Evolutionary conservation across 1,139 yeast genomes (phyloP), one percentile per base, ranked within the genome.

Genomic region (Pneumocystis wakefieldiae): DNA sequence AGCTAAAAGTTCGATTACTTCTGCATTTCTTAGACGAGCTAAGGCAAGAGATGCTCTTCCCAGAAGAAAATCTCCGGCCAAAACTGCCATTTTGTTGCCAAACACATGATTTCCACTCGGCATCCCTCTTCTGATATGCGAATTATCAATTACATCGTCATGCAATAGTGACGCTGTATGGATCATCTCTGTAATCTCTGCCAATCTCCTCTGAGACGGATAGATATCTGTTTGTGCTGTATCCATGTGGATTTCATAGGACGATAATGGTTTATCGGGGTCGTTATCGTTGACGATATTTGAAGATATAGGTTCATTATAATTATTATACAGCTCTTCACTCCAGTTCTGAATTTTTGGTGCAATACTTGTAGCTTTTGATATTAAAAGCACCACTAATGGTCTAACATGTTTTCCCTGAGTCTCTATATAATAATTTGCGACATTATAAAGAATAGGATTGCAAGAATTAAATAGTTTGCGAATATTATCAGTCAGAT

Each of bases 331-430:
- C 28, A 42, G 58, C 6, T 41, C 61, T 15, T 42, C 19, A 14
- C 59, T 57, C 39, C 37, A 29, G 15, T 77, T 76, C 65, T 73
- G 7, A n/a, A 42, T 60, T 14, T 65, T 62, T 12, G 62, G 61
- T 1, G 97, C 96, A 59, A 90, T 87, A 63, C 81, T 82, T 67
- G 87, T 81, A 1, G 96, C 94, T 71, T 90, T 86, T 58, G 95
- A 84, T 65, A 92, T 77, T 62, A 92, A 76, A 65, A 92, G 77
- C 24, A 92, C 97, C 67, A 92, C 82, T 69, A 92, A 76, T 1
- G 99, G 99, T 65, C 99, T 81, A 37, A 94, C 89, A 71, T 90
- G 95, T 75, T 92, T 92, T 10, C 98, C 98, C 72, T 91, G 96
- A 28, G 94, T 88, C 74, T 91, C 96, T 70, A 94, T 91, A 75